A percentile compares a stretch with the other conserved stretches of the same genome.
Conservation (phyloP, 352 stramenopile genomes). For the Blastocystis sp. region DNA sequence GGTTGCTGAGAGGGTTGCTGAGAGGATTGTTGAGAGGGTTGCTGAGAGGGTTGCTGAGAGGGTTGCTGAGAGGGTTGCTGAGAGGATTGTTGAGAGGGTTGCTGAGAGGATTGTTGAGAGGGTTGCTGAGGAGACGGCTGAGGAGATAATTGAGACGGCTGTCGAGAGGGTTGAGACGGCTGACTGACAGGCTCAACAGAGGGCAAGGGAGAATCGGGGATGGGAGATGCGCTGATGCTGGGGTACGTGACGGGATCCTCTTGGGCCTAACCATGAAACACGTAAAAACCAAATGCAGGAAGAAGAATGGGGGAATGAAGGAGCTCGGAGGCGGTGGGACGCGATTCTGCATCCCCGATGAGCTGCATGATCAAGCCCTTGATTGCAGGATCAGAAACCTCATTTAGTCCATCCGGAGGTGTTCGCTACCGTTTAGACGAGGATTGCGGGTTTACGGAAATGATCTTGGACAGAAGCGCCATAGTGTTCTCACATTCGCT, state of each 20-base stretch:
- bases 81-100: too few species aligned
- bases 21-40: too few species aligned
- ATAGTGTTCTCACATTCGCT: conserved; percentile 80
- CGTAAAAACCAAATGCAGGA: neutral
- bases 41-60: too few species aligned
- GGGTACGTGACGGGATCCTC: neutral
- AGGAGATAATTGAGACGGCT: too few species aligned
- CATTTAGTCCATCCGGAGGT: neutral
- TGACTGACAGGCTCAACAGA: too few species aligned
- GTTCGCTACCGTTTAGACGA: neutral
- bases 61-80: too few species aligned
- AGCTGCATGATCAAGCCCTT: conserved; percentile 15
- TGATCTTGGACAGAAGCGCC: conserved; percentile 87
- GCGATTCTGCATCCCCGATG: neutral
- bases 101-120: too few species aligned
- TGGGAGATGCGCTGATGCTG: neutral
- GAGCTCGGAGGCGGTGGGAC: conserved; percentile 31
- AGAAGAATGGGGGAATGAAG: neutral
- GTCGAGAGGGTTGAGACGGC: too few species aligned
- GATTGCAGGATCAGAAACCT: conserved; percentile 25
- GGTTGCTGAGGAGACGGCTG: too few species aligned
- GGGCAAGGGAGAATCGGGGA: too few species aligned
- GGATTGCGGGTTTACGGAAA: neutral
- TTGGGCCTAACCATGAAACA: neutral
- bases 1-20: too few species aligned